Base-by-base conservation (phyloP, 495 filamentous ascomycete genomes). In the Annulohypoxylon nitens region DNA sequence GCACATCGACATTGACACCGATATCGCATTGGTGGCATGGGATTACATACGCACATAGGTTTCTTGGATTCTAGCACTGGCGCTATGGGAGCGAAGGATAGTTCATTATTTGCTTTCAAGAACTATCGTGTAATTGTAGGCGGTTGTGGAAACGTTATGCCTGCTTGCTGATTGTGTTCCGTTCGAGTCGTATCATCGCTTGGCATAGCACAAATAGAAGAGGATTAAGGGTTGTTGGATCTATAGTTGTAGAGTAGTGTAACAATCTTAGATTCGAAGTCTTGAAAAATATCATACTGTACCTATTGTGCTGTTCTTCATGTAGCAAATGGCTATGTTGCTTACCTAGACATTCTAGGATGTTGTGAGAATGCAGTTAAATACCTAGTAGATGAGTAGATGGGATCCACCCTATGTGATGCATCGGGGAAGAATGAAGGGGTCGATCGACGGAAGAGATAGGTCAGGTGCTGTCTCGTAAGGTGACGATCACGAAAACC, bases 51-150 rank as follows among this genome's bases (percentile, higher is more conserved):
- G 59, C 48, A 25, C 30, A 30, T 54, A 53, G 25, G 25, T 64
- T 70, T 58, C 48, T 41, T 47, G 43, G 54, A 25, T 64, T 66
- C 37, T 57, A 71, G 62, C 69, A 71, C 25, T 36, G 61, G 62
- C 57, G 53, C 62, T 41, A 41, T 37, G 41, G 48, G 62, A 34
- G 61, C 18, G 9, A 50, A 50, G 47, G 41, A 34, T 59, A 34
- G 55, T 61, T 14, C n/a, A 53, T 45, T 30, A 30, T 51, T 60
- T 70, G 43, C 53, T 60, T 62, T 69, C 26, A 60, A 25, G 18
- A 26, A 23, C 57, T 26, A 45, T 43, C n/a, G 36, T 12, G 18
- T 41, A 26, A 60, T 18, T 26, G 20, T 68, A 61, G 41, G 25
- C 33, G 16, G 37, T 43, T 20, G 41, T 61, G 16, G 43, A 53